Evolutionary conservation across 768 basidiomycete species (phyloP).

Genomic region (Pleurotus giganteus): DNA sequence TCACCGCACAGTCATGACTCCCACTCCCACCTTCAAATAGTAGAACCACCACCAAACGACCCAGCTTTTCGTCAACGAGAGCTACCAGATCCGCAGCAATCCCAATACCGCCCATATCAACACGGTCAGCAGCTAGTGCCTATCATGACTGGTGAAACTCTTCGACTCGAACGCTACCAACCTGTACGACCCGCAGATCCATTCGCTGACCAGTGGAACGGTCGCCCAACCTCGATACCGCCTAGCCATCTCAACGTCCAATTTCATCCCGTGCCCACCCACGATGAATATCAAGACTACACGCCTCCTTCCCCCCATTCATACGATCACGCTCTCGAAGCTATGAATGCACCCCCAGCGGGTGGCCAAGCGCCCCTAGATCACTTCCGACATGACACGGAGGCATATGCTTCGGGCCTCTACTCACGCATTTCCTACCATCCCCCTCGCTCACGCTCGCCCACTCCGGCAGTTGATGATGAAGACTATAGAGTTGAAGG

Average conservation of each 20-base stretch:
- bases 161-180: conserved; percentile 39
- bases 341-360: conserved; percentile 30
- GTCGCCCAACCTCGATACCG: conserved; percentile 22
- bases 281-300: conserved; percentile 31
- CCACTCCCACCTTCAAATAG: background rate
- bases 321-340: conserved; percentile 28
- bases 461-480: conserved; percentile 72
- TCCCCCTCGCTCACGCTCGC: conserved; percentile 68
- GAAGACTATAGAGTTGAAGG: conserved; percentile 66
- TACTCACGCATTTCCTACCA: conserved; percentile 45
- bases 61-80: conserved; percentile 8
- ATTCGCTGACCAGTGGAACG: conserved; percentile 28
- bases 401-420: conserved; percentile 68
- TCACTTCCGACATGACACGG: conserved; percentile 63
- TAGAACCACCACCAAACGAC: conserved; percentile 1
- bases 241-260: conserved; percentile 16
- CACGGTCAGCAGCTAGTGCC: conserved; percentile 62
- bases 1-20: background rate
- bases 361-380: conserved; percentile 36
- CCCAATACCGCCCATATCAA: conserved; percentile 46
- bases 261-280: conserved; percentile 16
- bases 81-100: conserved; percentile 9
- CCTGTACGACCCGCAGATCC: conserved; percentile 22
- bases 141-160: conserved; percentile 64
- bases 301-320: conserved; percentile 29